Percentiles rank a stretch among this genome's conserved stretches.
Conservation (phyloP, 306 rosid species). For the Urtica urens region DNA sequence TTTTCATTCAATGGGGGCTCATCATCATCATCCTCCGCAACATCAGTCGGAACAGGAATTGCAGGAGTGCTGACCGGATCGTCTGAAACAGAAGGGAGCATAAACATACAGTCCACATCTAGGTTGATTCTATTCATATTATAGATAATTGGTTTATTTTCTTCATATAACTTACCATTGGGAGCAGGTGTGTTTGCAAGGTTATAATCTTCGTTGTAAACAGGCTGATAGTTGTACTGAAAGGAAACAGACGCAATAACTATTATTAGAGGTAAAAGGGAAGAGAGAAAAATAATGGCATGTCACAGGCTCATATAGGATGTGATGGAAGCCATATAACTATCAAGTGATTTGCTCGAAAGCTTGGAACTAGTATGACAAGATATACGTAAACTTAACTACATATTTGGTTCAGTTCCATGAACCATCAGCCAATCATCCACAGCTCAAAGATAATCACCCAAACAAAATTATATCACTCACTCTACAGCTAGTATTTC, state of each 20-base stretch:
- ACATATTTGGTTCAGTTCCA: too few species aligned
- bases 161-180: conserved; percentile 37
- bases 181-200: conserved; percentile 93
- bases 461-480: too few species aligned
- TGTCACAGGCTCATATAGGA: too few species aligned
- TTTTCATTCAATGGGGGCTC: conserved; percentile 93
- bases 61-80: conserved; percentile 77
- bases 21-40: conserved; percentile 58
- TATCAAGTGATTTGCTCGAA: too few species aligned
- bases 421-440: too few species aligned
- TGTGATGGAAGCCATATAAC: too few species aligned
- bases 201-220: conserved; percentile 80
- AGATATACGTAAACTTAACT: too few species aligned
- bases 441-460: too few species aligned
- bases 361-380: too few species aligned
- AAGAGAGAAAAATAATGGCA: not conserved
- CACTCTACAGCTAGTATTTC: too few species aligned
- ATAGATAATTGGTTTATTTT: conserved; percentile 1
- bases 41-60: conserved; percentile 32
- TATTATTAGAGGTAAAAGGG: not conserved
- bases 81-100: conserved; percentile 27
- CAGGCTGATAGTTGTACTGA: conserved; percentile 65
- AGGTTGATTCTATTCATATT: conserved; percentile 8
- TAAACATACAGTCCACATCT: not conserved
- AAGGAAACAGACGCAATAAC: too few species aligned